Evolutionary conservation across 371 early-diverging fungal species (phyloP), one percentile per base, ranked within the genome.

Genomic region (Haplosporangium sp.): DNA sequence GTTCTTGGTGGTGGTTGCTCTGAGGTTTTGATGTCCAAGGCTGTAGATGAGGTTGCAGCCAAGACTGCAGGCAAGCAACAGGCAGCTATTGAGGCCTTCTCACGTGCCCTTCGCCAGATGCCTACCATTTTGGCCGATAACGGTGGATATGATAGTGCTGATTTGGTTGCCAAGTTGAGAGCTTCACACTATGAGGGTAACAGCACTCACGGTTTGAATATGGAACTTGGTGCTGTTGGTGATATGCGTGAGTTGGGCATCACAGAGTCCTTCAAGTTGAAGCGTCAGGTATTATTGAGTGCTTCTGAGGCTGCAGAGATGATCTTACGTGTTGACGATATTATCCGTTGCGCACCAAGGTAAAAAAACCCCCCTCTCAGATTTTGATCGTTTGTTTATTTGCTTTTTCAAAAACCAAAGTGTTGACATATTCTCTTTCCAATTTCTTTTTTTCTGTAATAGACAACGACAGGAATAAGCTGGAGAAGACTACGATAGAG

Each of bases 251-350:
- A 90, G 63, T 85, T 94, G 63, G 97, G 97, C 61, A 95, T 99
- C 81, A 96, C 98, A 60, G 99, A 99, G 85, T 96, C 97, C 44
- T 97, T 93, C 90, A 96, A 98, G 86, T 92, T 99, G 66, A 99
- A 99, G 90, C 93, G 95, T 65, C 97, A 99, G 84, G 97, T 99
- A 20, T 88, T 99, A 60, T 87, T 96, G 68, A 95, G 96, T 77
- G 99, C 99, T 42, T 92, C 97, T 15, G 99, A 99, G 87, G 98
- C 98, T 13, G 97, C 99, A 53, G 99, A 99, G 88, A 96, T 98
- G 96, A 96, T 99, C 83, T 87, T 99, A 44, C 94, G 99, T 76
- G 99, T 99, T 50, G 99, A 99, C 86, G 97, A 99, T 83, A 97
- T 99, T 78, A 96, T 99, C 84, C 95, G 98, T 81, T 94, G 96